phyloP scores from a whole-genome alignment of 1,284 basidiomycete species.

The Moniliophthora roreri region DNA sequence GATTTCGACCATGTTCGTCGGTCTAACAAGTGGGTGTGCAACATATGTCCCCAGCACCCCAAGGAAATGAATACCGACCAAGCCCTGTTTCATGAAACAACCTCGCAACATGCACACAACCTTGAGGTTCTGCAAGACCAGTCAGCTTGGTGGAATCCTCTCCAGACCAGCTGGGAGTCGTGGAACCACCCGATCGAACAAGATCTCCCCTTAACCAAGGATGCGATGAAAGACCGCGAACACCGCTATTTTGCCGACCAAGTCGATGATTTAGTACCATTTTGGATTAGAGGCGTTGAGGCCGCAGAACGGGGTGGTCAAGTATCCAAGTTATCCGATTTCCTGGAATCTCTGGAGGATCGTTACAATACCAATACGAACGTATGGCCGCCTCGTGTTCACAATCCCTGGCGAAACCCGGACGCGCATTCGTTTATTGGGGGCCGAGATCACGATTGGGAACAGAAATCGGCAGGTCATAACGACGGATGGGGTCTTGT shows the following conservation, averaged over 20 bases:
- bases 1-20: constrained; percentile 4
- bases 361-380: not conserved
- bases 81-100: not conserved
- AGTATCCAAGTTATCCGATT: constrained; percentile 47
- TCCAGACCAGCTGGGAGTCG: constrained; percentile 6
- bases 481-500: constrained; percentile 16
- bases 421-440: constrained; percentile 13
- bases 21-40: constrained; percentile 29
- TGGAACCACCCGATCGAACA: constrained; percentile 4
- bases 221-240: constrained; percentile 48
- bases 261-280: constrained; percentile 46
- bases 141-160: constrained; percentile 19
- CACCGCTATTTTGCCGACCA: constrained; percentile 49
- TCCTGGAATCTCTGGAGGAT: constrained; percentile 40
- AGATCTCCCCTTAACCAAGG: constrained; percentile 27
- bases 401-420: constrained; percentile 7
- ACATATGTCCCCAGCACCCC: constrained; percentile 26
- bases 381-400: constrained; percentile 10
- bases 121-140: constrained; percentile 18
- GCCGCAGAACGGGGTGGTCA: constrained; percentile 48
- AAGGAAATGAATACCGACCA: constrained; percentile 8
- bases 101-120: constrained; percentile 22
- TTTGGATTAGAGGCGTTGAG: constrained; percentile 53
- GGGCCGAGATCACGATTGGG: constrained; percentile 10
- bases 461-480: not conserved